These are phyloP conservation scores for Orbilia quercus DNA, from an alignment of 2,329 filamentous ascomycete species.

Conservation along the genomic window DNA sequence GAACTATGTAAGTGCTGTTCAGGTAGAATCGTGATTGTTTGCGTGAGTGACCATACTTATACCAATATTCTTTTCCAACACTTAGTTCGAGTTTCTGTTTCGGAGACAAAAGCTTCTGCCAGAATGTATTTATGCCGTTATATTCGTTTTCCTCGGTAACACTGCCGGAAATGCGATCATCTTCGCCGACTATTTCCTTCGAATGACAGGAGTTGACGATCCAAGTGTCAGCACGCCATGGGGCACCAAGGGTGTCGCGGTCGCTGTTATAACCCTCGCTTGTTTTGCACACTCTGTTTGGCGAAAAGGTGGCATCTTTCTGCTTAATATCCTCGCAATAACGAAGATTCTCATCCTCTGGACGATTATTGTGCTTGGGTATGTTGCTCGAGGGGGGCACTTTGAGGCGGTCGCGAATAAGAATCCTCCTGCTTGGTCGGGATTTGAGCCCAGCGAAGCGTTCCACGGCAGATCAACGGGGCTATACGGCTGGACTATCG, in stretches of 20 bases:
- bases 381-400: constrained; percentile 60
- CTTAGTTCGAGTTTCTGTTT: constrained; percentile 66
- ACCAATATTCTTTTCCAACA: too few species aligned
- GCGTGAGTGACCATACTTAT: too few species aligned
- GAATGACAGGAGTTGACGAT: constrained; percentile 60
- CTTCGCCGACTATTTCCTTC: constrained; percentile 65
- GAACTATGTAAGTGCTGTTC: constrained; percentile 63
- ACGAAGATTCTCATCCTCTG: constrained; percentile 67
- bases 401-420: constrained; percentile 49
- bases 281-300: constrained; percentile 67
- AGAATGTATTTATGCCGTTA: constrained; percentile 66
- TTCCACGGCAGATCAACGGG: constrained; percentile 24
- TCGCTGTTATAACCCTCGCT: constrained; percentile 64
- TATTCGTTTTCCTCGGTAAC: constrained; percentile 67
- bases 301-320: constrained; percentile 66
- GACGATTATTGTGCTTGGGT: constrained; percentile 64
- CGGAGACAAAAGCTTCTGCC: constrained; percentile 63
- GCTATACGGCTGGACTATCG: constrained; percentile 62
- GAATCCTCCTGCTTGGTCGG: constrained; percentile 60
- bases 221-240: constrained; percentile 60
- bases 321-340: constrained; percentile 68
- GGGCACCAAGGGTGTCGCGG: constrained; percentile 66
- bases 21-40: too few species aligned
- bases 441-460: constrained; percentile 53
- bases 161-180: constrained; percentile 67